Conservation (phyloP, 345 rosid species). For the Linum lewisii region DNA sequence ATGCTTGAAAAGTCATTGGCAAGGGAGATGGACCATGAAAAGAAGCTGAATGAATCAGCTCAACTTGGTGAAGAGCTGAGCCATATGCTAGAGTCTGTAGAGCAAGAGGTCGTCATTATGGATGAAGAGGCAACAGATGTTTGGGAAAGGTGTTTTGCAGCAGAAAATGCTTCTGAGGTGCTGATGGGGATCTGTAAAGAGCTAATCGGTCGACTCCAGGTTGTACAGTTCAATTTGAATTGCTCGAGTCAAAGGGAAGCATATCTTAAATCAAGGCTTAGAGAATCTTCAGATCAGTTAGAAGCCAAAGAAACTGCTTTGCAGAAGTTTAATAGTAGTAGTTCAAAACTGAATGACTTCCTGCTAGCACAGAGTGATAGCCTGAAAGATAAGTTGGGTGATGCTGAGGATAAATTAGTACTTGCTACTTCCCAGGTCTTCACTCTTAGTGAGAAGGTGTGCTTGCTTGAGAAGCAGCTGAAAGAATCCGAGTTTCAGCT, state of each 20-base stretch:
- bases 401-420: constrained; percentile 46
- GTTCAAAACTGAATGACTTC: constrained; percentile 30
- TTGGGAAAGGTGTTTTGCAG: constrained; percentile 50
- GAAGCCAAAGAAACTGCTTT: constrained; percentile 42
- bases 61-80: constrained; percentile 46
- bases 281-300: constrained; percentile 32
- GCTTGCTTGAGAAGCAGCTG: constrained; percentile 47
- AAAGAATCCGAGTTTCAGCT: constrained; percentile 28
- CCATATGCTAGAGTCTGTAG: constrained; percentile 38
- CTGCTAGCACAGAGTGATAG: constrained; percentile 40
- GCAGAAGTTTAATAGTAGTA: constrained; percentile 44
- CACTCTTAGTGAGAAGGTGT: constrained; percentile 37
- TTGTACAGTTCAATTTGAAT: constrained; percentile 56
- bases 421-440: constrained; percentile 44
- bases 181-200: constrained; percentile 63
- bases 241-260: constrained; percentile 48
- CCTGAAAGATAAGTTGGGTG: constrained; percentile 43
- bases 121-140: constrained; percentile 59
- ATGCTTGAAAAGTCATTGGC: constrained; percentile 95
- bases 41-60: constrained; percentile 64
- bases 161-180: constrained; percentile 63
- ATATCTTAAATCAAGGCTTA: constrained; percentile 42
- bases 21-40: constrained; percentile 82
- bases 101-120: constrained; percentile 43
- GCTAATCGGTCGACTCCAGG: constrained; percentile 50